phyloP scores from a whole-genome alignment of 2,329 filamentous ascomycete species.

The Fusarium torulosum region DNA sequence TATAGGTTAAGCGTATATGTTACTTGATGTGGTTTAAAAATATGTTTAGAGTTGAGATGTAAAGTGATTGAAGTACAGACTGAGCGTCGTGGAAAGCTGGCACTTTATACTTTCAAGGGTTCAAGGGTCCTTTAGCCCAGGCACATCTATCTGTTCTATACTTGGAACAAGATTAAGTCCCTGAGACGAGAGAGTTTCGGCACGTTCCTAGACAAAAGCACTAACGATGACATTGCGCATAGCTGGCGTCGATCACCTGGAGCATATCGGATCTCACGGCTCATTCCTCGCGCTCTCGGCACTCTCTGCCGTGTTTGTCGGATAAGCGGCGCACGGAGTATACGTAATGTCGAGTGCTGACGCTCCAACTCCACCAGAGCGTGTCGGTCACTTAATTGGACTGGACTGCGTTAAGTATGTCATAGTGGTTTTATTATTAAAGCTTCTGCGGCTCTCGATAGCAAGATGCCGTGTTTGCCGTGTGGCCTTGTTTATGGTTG shows the following conservation, averaged over 20 bases:
- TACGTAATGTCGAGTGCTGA: constrained; percentile 21
- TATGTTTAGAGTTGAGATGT: neutral
- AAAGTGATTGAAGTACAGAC: neutral
- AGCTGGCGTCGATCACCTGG: neutral
- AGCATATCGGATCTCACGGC: constrained; percentile 39
- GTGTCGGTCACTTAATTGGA: neutral
- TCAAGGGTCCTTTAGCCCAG: neutral
- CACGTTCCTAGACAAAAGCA: neutral
- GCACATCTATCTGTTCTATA: constrained; percentile 10
- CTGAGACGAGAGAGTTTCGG: neutral
- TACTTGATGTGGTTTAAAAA: neutral
- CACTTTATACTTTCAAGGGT: constrained; percentile 25
- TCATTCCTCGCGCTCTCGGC: constrained; percentile 31
- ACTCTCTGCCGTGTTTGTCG: constrained; percentile 29
- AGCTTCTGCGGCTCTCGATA: neutral
- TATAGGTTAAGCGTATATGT: neutral
- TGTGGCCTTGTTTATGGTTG: neutral
- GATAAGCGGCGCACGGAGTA: constrained; percentile 33
- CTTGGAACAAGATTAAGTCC: constrained; percentile 2
- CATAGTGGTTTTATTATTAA: neutral
- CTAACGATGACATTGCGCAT: neutral
- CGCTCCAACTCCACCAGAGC: constrained; percentile 18
- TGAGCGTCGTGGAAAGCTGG: neutral
- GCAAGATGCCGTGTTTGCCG: constrained; percentile 27
- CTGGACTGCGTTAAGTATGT: neutral